These are phyloP conservation scores for Rhodotorula paludigena DNA, from an alignment of 768 basidiomycete genomes.

Conservation along the genomic window DNA sequence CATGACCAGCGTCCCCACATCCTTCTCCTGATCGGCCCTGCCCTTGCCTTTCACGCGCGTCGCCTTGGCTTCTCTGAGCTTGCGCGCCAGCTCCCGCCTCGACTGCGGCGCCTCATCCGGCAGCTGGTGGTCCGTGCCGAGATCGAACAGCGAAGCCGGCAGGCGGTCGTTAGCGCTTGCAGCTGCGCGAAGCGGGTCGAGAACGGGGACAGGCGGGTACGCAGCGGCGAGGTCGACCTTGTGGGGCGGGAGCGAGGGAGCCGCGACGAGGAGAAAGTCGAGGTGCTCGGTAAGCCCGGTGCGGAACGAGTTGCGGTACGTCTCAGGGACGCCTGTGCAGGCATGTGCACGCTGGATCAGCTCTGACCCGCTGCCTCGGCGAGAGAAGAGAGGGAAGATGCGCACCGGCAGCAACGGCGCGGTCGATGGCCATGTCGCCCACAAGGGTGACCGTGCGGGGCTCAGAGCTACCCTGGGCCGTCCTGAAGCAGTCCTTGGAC, in stretches of 20 bases:
- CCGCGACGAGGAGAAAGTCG: background rate
- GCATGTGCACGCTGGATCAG: background rate
- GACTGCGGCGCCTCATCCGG: background rate
- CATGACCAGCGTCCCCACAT: background rate
- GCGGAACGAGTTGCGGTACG: background rate
- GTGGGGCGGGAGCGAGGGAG: background rate
- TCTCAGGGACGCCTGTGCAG: background rate
- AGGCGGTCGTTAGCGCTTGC: background rate
- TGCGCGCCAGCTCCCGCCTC: background rate
- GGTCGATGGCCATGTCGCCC: background rate
- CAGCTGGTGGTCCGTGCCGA: background rate
- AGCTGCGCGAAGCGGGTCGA: background rate
- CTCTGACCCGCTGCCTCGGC: too few relatives aligned
- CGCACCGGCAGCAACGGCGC: background rate
- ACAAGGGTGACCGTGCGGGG: background rate
- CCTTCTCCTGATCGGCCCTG: background rate
- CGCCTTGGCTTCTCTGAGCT: background rate
- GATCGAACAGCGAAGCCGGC: conserved; percentile 4
- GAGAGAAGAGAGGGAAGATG: too few relatives aligned
- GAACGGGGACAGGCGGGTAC: background rate
- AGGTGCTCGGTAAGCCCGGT: background rate
- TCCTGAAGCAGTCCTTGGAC: background rate
- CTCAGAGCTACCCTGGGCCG: too few relatives aligned
- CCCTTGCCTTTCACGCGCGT: background rate
- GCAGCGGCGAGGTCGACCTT: background rate